These are phyloP conservation scores for Furcasterigmium sp. DNA, from an alignment of 2,329 filamentous ascomycete species.

Conservation along the genomic window DNA sequence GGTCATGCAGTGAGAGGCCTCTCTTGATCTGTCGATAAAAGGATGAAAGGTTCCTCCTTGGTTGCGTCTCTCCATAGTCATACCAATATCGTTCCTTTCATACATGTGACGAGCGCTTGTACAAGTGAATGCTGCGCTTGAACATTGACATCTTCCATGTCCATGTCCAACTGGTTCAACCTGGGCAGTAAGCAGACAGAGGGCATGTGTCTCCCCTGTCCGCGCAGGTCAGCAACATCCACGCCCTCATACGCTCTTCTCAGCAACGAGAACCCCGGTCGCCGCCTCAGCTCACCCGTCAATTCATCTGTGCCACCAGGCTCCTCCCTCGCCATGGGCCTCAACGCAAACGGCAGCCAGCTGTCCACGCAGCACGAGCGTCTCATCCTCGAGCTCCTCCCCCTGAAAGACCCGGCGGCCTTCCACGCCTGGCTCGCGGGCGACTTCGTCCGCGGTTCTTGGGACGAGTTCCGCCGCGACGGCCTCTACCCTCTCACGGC, in stretches of 20 bases:
- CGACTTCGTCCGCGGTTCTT: slow-evolving; percentile 25
- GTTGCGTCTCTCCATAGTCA: too few relatives aligned
- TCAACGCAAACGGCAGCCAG: slow-evolving; percentile 1
- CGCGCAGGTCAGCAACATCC: slow-evolving; percentile 4
- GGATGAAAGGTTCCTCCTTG: too few relatives aligned
- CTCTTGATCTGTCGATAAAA: too few relatives aligned
- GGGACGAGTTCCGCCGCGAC: slow-evolving; percentile 30
- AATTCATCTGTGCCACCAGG: slow-evolving; percentile 7
- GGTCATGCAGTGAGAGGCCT: too few relatives aligned
- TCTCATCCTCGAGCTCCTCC: slow-evolving; percentile 31
- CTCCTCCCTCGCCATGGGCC: background rate
- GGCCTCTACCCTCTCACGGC: slow-evolving; percentile 14
- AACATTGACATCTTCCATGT: too few relatives aligned
- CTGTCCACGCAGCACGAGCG: slow-evolving; percentile 28
- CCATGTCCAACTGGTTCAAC: too few relatives aligned
- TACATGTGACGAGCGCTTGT: too few relatives aligned
- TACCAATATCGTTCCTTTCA: too few relatives aligned
- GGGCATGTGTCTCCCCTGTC: slow-evolving; percentile 10
- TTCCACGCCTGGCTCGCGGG: slow-evolving; percentile 30
- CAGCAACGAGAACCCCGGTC: slow-evolving; percentile 3
- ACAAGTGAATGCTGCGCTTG: too few relatives aligned
- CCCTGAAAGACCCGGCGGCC: slow-evolving; percentile 24
- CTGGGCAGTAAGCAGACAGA: background rate
- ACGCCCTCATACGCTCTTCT: slow-evolving; percentile 4
- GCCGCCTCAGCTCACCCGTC: slow-evolving; percentile 7